Conservation (phyloP, 177 flowering plant genomes). For the Vitis hybrid region DNA sequence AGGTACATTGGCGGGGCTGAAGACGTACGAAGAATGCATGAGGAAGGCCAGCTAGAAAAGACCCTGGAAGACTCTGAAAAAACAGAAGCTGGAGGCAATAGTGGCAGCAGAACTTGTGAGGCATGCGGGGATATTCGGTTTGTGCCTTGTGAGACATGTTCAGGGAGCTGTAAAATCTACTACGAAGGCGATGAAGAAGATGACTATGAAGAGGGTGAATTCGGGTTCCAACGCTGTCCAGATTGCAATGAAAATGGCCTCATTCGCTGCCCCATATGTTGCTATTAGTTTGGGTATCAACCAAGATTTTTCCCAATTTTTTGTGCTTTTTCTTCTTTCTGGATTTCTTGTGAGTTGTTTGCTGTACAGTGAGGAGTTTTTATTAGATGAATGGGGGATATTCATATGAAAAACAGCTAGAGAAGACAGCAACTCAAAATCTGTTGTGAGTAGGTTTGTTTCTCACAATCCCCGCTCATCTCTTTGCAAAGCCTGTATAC, state of each 20-base stretch:
- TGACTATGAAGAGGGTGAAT: constrained; percentile 25
- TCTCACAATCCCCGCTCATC: background rate
- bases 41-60: constrained; percentile 73
- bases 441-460: background rate
- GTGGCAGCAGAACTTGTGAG: constrained; percentile 43
- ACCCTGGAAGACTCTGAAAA: constrained; percentile 51
- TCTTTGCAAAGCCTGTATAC: constrained; percentile 8
- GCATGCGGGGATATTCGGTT: constrained; percentile 84
- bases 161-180: constrained; percentile 87
- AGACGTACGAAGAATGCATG: constrained; percentile 66
- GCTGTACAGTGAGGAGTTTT: constrained; percentile 21
- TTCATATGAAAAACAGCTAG: background rate
- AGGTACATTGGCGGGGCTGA: constrained; percentile 79
- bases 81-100: constrained; percentile 37
- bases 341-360: constrained; percentile 17
- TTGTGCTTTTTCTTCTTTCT: constrained; percentile 4
- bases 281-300: constrained; percentile 26
- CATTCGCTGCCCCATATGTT: constrained; percentile 72
- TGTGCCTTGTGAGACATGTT: constrained; percentile 80
- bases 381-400: background rate
- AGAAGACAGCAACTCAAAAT: background rate
- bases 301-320: background rate
- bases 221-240: constrained; percentile 76
- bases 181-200: constrained; percentile 34
- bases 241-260: constrained; percentile 95